Evolutionary conservation across 2,329 filamentous ascomycete species (phyloP), one percentile per base, ranked within the genome.

Genomic region (Pestalotiopsis sp.): DNA sequence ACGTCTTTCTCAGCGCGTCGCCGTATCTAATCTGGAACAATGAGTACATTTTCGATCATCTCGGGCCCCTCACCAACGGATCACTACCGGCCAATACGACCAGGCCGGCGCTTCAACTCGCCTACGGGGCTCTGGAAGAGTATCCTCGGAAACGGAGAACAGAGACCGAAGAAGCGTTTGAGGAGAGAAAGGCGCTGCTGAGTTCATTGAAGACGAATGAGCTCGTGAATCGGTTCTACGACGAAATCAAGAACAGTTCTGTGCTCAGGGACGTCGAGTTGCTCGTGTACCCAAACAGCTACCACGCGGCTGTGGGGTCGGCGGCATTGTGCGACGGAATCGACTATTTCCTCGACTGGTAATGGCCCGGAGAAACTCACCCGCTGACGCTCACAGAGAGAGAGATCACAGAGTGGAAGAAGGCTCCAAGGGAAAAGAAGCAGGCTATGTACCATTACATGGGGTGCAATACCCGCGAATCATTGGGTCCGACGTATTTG

Each of bases 301-400:
- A 65, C 44, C 63, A 65, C 14, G 63, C 63, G 11, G 26, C 44
- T 40, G 63, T 65, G 22, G 63, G 44, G 11, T 30, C 63, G 17
- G 63, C 35, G 39, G 63, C 63, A 38, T 65, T 65, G 48, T 30
- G 24, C 22, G 63, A 65, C 7, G 63, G 63, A 13, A 65, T 65
- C 6, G 63, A 65, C 1, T 65, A 65, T 7, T 65, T 65, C 20
- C 13, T 65, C 2, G 63, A 65, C 30, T 65, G 63, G 63, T 65
- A 13, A 64, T 48, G 58, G 30, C 30, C 7, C 1, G 30, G 6
- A 3, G 22, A 24, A 30, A 30, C 4, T 30, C 26, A 26, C 26
- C 5, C 26, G 4, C 26, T 26, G 26, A 26, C 26, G 4, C 26
- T 26, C 26, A 26, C 26, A 26, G 26, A 26, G 26, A 26, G 26